Percentiles rank a stretch among this genome's conserved stretches.
phyloP scores from a whole-genome alignment of 1,284 basidiomycete genomes.

The Irpex sp. region DNA sequence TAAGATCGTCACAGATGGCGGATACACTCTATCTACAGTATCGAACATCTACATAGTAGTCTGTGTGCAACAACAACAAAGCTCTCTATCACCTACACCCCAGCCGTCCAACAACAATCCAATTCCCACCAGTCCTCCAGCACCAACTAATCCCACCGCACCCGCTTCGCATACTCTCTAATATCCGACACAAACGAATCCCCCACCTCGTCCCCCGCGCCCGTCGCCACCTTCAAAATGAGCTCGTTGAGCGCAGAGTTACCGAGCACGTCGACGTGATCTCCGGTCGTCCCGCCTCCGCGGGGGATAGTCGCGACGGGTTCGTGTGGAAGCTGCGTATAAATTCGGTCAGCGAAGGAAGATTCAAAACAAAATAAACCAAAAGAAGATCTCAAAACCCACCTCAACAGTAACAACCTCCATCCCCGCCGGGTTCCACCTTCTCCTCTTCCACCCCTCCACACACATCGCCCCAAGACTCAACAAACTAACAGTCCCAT shows the following conservation, averaged over 20 bases:
- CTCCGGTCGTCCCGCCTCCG: conserved; percentile 86
- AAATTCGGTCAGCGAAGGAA: no score
- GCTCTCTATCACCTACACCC: no score
- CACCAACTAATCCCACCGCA: conserved; percentile 62
- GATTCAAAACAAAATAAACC: no score
- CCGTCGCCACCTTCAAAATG: conserved; percentile 84
- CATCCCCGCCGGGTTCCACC: conserved; percentile 94
- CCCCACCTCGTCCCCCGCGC: conserved; percentile 63
- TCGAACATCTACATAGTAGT: no score
- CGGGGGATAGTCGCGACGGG: conserved; percentile 75
- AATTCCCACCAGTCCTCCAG: no score
- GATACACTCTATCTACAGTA: no score
- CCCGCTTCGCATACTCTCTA: conserved; percentile 65
- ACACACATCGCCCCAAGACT: conserved; percentile 94
- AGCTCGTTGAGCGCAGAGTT: conserved; percentile 85
- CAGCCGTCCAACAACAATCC: no score
- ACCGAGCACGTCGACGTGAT: conserved; percentile 94
- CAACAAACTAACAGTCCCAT: conserved; percentile 90
- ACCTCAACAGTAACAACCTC: conserved; percentile 85
- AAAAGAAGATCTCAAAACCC: no score
- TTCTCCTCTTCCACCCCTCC: conserved; percentile 86
- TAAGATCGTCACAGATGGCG: background rate
- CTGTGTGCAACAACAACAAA: no score
- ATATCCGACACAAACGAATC: conserved; percentile 81
- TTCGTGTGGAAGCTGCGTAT: conserved; percentile 72